Evolutionary conservation across 2,329 filamentous ascomycete species (phyloP).

Genomic region (Hypomyces perniciosus): DNA sequence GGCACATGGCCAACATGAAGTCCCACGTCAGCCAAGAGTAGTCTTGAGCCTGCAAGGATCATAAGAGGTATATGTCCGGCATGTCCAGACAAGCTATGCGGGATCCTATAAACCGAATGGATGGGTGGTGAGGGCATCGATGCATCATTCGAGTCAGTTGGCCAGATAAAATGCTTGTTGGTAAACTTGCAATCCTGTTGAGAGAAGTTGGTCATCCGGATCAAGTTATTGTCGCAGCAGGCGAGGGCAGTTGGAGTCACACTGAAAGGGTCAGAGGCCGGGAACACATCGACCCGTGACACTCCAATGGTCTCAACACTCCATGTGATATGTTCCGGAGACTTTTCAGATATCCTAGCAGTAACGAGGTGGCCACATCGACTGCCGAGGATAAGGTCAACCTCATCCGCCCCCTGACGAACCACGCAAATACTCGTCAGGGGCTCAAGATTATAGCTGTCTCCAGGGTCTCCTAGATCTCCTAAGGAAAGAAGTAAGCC

Average conservation of each 20-base stretch:
- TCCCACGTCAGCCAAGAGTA: conserved; percentile 50
- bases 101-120: conserved; percentile 41
- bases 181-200: conserved; percentile 26
- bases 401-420: conserved; percentile 20
- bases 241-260: conserved; percentile 32
- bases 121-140: conserved; percentile 42
- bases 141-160: conserved; percentile 43
- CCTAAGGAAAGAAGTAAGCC: neutral
- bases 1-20: conserved; percentile 41
- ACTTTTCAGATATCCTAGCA: conserved; percentile 22
- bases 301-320: conserved; percentile 29
- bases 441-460: conserved; percentile 27
- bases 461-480: neutral
- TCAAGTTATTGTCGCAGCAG: conserved; percentile 43
- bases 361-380: conserved; percentile 47
- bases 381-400: conserved; percentile 40
- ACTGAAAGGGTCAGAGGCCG: conserved; percentile 20
- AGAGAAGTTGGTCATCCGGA: conserved; percentile 36
- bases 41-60: conserved; percentile 42
- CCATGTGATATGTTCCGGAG: conserved; percentile 21
- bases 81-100: conserved; percentile 32
- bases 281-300: conserved; percentile 31
- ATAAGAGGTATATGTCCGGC: conserved; percentile 38
- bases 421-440: conserved; percentile 41
- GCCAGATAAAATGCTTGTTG: conserved; percentile 43